Conservation (phyloP, 2,329 filamentous ascomycete genomes). For the Pseudogymnoascus sp. region DNA sequence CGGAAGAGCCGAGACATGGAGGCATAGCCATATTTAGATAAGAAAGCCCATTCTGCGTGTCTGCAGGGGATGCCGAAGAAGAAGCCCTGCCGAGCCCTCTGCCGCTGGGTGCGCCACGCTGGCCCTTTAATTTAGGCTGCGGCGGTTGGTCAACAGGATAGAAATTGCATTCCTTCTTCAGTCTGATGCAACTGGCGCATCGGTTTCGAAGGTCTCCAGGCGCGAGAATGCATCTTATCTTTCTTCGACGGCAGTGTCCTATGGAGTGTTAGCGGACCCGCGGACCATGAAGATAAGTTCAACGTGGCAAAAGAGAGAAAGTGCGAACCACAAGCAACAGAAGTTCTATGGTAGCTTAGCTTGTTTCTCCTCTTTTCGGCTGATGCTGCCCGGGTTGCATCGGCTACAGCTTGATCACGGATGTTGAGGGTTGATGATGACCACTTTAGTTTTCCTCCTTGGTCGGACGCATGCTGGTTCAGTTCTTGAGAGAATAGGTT, state of each 20-base stretch:
- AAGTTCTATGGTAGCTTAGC: slow-evolving; percentile 89
- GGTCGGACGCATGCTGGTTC: background rate
- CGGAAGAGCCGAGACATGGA: slow-evolving; percentile 36
- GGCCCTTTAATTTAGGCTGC: slow-evolving; percentile 32
- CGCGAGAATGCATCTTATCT: slow-evolving; percentile 82
- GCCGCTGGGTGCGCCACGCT: slow-evolving; percentile 30
- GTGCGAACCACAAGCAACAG: slow-evolving; percentile 86
- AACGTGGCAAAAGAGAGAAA: slow-evolving; percentile 11
- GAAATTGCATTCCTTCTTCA: slow-evolving; percentile 94
- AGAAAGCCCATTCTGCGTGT: slow-evolving; percentile 33
- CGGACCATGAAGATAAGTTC: slow-evolving; percentile 7
- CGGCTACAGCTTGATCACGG: slow-evolving; percentile 32
- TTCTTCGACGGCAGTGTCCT: slow-evolving; percentile 89
- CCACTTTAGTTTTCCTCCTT: slow-evolving; percentile 33
- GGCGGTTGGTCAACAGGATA: slow-evolving; percentile 76
- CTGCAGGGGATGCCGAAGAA: slow-evolving; percentile 40
- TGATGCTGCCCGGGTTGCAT: slow-evolving; percentile 26
- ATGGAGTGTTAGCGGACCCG: slow-evolving; percentile 16
- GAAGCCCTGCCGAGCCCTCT: background rate
- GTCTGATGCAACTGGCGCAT: slow-evolving; percentile 84
- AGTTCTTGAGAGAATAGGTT: slow-evolving; percentile 6
- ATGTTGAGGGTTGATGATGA: slow-evolving; percentile 44
- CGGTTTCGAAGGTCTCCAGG: slow-evolving; percentile 64
- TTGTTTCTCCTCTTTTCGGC: slow-evolving; percentile 76
- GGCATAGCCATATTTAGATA: slow-evolving; percentile 38